phyloP scores from a whole-genome alignment of 2,329 filamentous ascomycete genomes.

The Nectriaceae sp. region DNA sequence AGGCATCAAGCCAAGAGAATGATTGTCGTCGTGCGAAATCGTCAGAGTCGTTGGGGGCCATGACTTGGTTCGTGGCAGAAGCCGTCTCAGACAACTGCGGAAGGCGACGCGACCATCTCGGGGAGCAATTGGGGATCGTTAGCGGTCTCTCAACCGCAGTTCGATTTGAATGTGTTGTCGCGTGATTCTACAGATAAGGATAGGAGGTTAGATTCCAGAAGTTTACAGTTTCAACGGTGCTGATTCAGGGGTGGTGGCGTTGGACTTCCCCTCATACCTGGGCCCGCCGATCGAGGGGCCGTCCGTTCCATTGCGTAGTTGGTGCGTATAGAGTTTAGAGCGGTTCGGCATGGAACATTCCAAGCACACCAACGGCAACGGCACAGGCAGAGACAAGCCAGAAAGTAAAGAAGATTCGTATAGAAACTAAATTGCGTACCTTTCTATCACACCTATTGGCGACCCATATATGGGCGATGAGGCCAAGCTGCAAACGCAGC shows the following conservation, averaged over 20 bases:
- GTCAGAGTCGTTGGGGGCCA: slow-evolving; percentile 35
- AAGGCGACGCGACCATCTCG: slow-evolving; percentile 38
- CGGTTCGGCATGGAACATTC: neutral
- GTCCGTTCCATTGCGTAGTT: too few relatives aligned
- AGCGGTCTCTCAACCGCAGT: slow-evolving; percentile 20
- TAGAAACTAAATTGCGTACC: slow-evolving; percentile 15
- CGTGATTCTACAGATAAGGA: slow-evolving; percentile 7
- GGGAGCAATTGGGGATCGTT: slow-evolving; percentile 28
- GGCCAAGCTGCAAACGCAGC: slow-evolving; percentile 28
- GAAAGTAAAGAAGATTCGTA: slow-evolving; percentile 1
- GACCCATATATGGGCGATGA: slow-evolving; percentile 38
- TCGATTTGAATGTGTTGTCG: slow-evolving; percentile 10
- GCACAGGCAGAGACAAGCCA: too few relatives aligned
- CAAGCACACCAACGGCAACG: slow-evolving; percentile 2
- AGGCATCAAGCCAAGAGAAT: slow-evolving; percentile 20
- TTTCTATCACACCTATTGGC: slow-evolving; percentile 19
- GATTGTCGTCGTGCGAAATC: slow-evolving; percentile 30
- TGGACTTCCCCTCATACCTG: slow-evolving; percentile 21
- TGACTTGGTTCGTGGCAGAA: slow-evolving; percentile 20
- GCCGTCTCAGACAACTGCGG: slow-evolving; percentile 24
- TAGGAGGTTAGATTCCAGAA: slow-evolving; percentile 15
- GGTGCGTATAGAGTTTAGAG: neutral
- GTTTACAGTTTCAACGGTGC: slow-evolving; percentile 13
- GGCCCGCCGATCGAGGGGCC: slow-evolving; percentile 25
- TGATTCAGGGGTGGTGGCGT: slow-evolving; percentile 18